Conservation (phyloP, 169 alveolate species). For the Toxoplasma gondii region DNA sequence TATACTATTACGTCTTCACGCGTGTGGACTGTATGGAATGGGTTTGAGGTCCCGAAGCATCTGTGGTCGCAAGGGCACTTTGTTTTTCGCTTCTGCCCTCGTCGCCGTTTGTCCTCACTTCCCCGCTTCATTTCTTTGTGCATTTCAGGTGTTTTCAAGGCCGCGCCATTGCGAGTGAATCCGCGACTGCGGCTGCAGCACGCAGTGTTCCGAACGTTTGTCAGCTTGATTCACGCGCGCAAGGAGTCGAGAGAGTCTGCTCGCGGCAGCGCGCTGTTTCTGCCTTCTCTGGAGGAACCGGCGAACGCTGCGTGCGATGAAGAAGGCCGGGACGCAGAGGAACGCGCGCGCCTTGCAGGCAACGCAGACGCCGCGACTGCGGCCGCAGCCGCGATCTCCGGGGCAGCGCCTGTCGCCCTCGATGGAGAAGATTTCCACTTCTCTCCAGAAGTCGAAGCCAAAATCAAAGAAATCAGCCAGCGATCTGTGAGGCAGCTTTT, state of each 20-base stretch:
- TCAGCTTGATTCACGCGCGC: conserved; percentile 35
- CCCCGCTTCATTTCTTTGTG: background rate
- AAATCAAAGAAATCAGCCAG: conserved; percentile 36
- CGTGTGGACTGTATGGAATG: background rate
- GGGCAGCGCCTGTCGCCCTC: background rate
- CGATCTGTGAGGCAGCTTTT: conserved; percentile 24
- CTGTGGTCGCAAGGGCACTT: background rate
- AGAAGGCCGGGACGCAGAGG: background rate
- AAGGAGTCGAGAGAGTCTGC: background rate
- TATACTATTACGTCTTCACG: background rate
- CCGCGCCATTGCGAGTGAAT: conserved; percentile 50
- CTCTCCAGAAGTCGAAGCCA: conserved; percentile 56
- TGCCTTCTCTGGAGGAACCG: background rate
- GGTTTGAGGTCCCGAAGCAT: background rate
- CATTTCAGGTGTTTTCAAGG: conserved; percentile 50
- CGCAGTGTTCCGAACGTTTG: conserved; percentile 53
- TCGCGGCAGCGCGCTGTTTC: conserved; percentile 10
- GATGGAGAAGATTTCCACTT: conserved; percentile 36
- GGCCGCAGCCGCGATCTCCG: conserved; percentile 17
- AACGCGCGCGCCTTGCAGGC: background rate
- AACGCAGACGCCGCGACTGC: conserved; percentile 8
- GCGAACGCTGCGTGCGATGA: background rate
- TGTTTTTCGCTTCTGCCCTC: background rate
- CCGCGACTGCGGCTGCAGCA: conserved; percentile 66
- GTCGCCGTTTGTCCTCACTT: background rate